Evolutionary conservation across 2,329 filamentous ascomycete genomes (phyloP).

Genomic region (Aspergillus proliferans): DNA sequence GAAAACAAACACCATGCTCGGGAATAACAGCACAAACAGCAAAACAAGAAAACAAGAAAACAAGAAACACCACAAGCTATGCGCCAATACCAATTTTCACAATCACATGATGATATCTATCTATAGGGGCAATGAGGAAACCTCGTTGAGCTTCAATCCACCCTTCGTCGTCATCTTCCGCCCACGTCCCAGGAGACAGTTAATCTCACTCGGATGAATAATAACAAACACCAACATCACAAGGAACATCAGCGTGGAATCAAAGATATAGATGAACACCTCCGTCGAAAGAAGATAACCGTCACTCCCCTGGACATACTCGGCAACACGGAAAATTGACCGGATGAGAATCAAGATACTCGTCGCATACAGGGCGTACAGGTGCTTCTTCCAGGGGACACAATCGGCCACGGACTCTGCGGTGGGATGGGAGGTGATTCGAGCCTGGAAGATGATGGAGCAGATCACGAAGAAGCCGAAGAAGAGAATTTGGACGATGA

Average conservation of each 20-base stretch:
- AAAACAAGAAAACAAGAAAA: background rate
- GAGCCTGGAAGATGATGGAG: slow-evolving; percentile 19
- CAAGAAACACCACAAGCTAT: background rate
- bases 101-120: background rate
- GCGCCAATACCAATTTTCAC: background rate
- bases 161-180: slow-evolving; percentile 13
- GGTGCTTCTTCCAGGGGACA: slow-evolving; percentile 29
- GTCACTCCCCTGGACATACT: slow-evolving; percentile 22
- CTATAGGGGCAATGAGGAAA: slow-evolving; percentile 6
- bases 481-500: slow-evolving; percentile 25
- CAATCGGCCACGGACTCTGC: slow-evolving; percentile 13
- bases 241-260: slow-evolving; percentile 23
- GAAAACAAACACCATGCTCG: too few species aligned
- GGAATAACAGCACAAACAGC: too few species aligned
- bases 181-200: slow-evolving; percentile 14
- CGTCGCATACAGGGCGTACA: slow-evolving; percentile 23
- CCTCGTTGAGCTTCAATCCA: slow-evolving; percentile 11
- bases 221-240: slow-evolving; percentile 18
- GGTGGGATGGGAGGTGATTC: slow-evolving; percentile 23
- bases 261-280: slow-evolving; percentile 26
- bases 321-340: slow-evolving; percentile 22
- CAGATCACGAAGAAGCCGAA: slow-evolving; percentile 25
- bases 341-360: slow-evolving; percentile 23
- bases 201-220: slow-evolving; percentile 20
- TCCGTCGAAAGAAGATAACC: slow-evolving; percentile 22